Evolutionary conservation across 441 rosid species (phyloP).

Genomic region (Euphorbia celastroides): DNA sequence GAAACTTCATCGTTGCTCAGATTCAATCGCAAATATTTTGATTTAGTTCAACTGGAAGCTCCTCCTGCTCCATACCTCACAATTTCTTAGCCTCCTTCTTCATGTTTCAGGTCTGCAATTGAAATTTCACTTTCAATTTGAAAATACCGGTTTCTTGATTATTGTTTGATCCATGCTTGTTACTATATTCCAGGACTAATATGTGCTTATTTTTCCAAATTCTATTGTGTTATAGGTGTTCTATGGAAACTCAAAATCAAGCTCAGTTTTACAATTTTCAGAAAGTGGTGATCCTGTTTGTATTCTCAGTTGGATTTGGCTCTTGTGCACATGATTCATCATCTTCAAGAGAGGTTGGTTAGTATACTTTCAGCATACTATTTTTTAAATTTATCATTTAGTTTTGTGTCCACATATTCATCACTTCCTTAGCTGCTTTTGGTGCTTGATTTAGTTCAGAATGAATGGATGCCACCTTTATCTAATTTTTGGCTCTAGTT

Average conservation of each 20-base stretch:
- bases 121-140: neutral
- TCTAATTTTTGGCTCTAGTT: neutral
- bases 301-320: conserved; percentile 20
- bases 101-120: neutral
- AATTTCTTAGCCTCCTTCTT: neutral
- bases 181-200: neutral
- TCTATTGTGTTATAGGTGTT: neutral
- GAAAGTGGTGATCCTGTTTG: conserved; percentile 23
- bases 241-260: neutral
- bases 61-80: neutral
- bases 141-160: neutral
- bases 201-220: neutral
- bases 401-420: neutral
- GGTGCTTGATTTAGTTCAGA: neutral
- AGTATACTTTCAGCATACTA: neutral
- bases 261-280: conserved; percentile 1
- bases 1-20: neutral
- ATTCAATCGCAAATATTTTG: neutral
- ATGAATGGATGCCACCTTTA: neutral
- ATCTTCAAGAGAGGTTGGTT: conserved; percentile 34
- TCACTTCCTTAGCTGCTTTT: neutral
- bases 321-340: conserved; percentile 14
- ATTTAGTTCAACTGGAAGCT: neutral
- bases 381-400: neutral
- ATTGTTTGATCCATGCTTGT: neutral